These are phyloP conservation scores for Jimgerdemannia lactiflua DNA, from an alignment of 192 early-diverging fungal species.

Conservation along the genomic window DNA sequence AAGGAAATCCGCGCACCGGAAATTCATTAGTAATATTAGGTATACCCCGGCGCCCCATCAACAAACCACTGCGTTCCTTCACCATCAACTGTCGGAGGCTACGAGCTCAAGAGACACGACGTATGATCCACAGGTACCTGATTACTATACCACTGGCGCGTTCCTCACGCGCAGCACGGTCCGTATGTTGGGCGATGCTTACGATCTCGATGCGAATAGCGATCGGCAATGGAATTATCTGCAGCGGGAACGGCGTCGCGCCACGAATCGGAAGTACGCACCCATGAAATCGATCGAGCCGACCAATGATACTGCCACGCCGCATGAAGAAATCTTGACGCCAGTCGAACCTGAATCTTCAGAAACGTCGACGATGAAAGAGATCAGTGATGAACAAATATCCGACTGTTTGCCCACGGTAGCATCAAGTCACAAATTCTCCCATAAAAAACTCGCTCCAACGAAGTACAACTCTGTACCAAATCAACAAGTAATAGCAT, in stretches of 20 bases:
- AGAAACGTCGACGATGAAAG: too few relatives aligned
- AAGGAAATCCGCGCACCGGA: background rate
- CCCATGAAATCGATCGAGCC: background rate
- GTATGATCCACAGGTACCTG: background rate
- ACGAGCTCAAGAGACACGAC: background rate
- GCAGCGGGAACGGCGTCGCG: background rate
- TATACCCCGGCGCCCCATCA: background rate
- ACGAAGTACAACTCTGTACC: background rate
- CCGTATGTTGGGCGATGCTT: constrained; percentile 17
- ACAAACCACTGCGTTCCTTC: background rate
- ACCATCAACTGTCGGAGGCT: background rate
- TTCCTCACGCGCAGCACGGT: constrained; percentile 35
- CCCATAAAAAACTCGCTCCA: background rate
- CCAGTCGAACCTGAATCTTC: background rate
- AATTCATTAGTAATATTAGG: background rate
- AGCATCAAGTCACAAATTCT: too few relatives aligned
- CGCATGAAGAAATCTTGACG: background rate
- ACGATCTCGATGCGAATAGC: constrained; percentile 27
- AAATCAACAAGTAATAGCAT: background rate
- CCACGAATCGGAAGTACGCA: background rate
- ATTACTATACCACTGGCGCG: constrained; percentile 28
- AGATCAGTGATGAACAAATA: too few relatives aligned
- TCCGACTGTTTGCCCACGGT: too few relatives aligned
- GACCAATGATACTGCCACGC: background rate
- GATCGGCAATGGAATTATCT: background rate